These are phyloP conservation scores for Marchantia paleacea DNA, from an alignment of 225 moss, liverwort and hornwort genomes.

Conservation along the genomic window DNA sequence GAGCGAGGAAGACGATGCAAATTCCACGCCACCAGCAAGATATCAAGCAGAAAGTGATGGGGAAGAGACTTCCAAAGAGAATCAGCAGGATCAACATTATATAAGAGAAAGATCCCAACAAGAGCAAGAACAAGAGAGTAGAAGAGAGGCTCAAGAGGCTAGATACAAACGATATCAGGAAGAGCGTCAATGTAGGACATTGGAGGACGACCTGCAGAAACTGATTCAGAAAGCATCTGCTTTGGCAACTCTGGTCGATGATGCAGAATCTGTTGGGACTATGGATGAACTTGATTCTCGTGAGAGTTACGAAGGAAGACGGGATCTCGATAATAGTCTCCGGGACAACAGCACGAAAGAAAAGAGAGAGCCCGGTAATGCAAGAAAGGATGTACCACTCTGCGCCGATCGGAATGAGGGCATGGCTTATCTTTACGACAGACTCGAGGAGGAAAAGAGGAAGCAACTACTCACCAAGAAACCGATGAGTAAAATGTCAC, in stretches of 20 bases:
- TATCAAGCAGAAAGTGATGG: neutral
- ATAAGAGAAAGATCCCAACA: constrained; percentile 28
- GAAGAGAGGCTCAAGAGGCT: constrained; percentile 21
- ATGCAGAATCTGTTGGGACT: neutral
- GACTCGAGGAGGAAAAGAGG: constrained; percentile 19
- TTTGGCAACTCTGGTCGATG: constrained; percentile 18
- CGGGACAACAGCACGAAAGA: neutral
- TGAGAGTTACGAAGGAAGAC: neutral
- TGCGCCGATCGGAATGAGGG: neutral
- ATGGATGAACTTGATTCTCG: constrained; percentile 5
- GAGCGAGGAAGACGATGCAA: constrained; percentile 16
- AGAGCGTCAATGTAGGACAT: constrained; percentile 26
- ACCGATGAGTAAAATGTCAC: neutral
- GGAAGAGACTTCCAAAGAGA: constrained; percentile 14
- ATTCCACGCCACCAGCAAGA: constrained; percentile 18
- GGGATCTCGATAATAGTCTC: neutral
- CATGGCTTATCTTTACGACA: constrained; percentile 5
- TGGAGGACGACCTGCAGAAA: constrained; percentile 29
- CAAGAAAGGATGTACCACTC: neutral
- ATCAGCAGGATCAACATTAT: constrained; percentile 15
- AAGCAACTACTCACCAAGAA: constrained; percentile 6
- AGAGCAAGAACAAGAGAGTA: constrained; percentile 23
- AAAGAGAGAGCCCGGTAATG: neutral
- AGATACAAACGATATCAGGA: constrained; percentile 22
- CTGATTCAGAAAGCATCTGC: constrained; percentile 30